Evolutionary conservation across 345 rosid genomes (phyloP), one percentile per base, ranked within the genome.

Genomic region (Gossypium herbaceum): DNA sequence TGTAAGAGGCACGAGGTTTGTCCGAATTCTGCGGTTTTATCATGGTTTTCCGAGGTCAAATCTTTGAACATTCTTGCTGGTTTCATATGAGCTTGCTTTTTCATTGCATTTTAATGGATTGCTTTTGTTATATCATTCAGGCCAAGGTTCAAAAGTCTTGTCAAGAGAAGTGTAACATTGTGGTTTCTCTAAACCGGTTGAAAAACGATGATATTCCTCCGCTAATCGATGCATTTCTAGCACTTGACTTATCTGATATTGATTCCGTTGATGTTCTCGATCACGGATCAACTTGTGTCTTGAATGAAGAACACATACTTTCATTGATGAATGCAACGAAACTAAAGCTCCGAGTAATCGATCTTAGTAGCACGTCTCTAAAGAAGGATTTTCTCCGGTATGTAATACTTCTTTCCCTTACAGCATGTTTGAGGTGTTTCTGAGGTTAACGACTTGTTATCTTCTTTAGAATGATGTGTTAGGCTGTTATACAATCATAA

Each of bases 41-140:
- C 86, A 9, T 87, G 86, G 82, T 79, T 87, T 75, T 75, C 73
- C 2, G 76, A 87, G 91, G 91, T 87, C 12, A 57, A 34, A 25
- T 48, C 24, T 59, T 55, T 2, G 12, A n/a, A 51, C 16, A 48
- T 57, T 73, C 41, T 34, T 34, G 41, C 29, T 61, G 56, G 15
- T 68, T 50, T 50, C 73, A 3, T 17, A 52, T 69, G 15, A 51
- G 59, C 27, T 69, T 69, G 22, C 41, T 50, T 20, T 34, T 20
- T 66, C 15, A 12, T 12, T 47, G 70, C 71, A 29, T 39, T 34
- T 15, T 15, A 22, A 67, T 52, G 50, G 12, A 27, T 52, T 24
- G 25, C 44, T 62, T 56, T 63, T 59, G n/a, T 78, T 58, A 55
- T 73, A 55, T 75, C 80, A 19, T 78, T 77, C 79, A 86, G 88